Base-by-base conservation (phyloP, 2,329 filamentous ascomycete species). In the Monilinia polystroma region DNA sequence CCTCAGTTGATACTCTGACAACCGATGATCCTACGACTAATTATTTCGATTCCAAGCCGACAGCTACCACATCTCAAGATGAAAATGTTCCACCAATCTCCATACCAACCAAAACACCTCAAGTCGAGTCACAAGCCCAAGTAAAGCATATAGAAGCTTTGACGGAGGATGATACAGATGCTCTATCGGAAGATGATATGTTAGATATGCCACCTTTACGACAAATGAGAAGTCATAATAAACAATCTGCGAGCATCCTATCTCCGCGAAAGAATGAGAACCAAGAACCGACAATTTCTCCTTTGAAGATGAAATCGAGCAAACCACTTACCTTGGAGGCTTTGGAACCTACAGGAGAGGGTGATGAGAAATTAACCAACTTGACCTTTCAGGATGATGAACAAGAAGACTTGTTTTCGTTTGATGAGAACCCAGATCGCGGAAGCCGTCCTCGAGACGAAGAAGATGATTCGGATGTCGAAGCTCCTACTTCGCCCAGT, bases 371-470 rank as follows among this genome's bases (percentile, higher is more conserved):
- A 12, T 38, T 70, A 12, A 54, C 35, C 18, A 35, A 29, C 47
- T 52, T 51, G 23, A 52, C 63, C 29, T 70, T 72, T 26, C 53
- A 64, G n/a, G 70, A 74, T 20, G 72, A 70, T 16, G 71, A 72
- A 23, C 65, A 73, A 14, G 71, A 74, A 6, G 70, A 70, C 20
- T 64, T 75, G 29, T 75, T 75, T 63, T 68, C 69, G 12, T 75
- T 75, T 41, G 74, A 75, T 32, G 74, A 74, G 43, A 68, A 68
- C 16, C 56, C 16, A 49, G 55, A 63, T 54, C 52, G 45, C 52
- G 55, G 67, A 68, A 66, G 64, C 54, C 41, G 62, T 18, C 38
- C 67, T 60, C 51, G 32, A 32, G 60, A 63, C 8, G 68, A 69
- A 66, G 52, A 65, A 52, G 54, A 51, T 14, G 68, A 68, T n/a